Percentiles rank a stretch among this genome's conserved stretches.
phyloP scores from a whole-genome alignment of 257 asterid genomes.

The Solanum phureja region DNA sequence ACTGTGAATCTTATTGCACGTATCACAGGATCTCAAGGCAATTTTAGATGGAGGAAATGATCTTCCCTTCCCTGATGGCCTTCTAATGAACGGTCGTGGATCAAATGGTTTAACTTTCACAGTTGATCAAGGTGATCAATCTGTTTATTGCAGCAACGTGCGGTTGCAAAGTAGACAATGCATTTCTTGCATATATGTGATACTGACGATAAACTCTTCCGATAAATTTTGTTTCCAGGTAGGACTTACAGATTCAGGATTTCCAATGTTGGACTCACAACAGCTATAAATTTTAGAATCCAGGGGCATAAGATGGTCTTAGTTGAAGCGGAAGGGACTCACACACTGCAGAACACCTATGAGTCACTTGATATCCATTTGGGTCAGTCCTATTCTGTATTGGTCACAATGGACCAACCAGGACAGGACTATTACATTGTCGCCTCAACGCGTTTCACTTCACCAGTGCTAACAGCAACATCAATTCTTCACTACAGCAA shows the following conservation, averaged over 20 bases:
- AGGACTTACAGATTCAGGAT: conserved; percentile 39
- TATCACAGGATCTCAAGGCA: conserved; percentile 24
- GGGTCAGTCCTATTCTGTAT: conserved; percentile 37
- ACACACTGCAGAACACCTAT: conserved; percentile 30
- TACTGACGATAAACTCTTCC: background rate
- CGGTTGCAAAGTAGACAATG: background rate
- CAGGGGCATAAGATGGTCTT: conserved; percentile 35
- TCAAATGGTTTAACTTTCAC: conserved; percentile 21
- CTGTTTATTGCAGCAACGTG: background rate
- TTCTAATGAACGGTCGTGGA: conserved; percentile 34
- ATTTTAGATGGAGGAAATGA: conserved; percentile 27
- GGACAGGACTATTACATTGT: conserved; percentile 24
- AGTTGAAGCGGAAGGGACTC: conserved; percentile 42
- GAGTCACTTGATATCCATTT: conserved; percentile 35
- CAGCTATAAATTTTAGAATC: conserved; percentile 32
- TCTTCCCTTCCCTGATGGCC: conserved; percentile 46
- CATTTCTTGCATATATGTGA: background rate
- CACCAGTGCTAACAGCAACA: conserved; percentile 30
- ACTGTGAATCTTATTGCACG: background rate
- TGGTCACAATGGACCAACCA: conserved; percentile 34
- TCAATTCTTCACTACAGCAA: conserved; percentile 32
- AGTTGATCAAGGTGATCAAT: conserved; percentile 30
- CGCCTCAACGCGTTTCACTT: conserved; percentile 31
- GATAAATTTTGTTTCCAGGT: conserved; percentile 7
- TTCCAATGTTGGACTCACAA: conserved; percentile 32